These are phyloP conservation scores for Didymella keratinophila DNA, from an alignment of 2,329 filamentous ascomycete genomes.

Conservation along the genomic window DNA sequence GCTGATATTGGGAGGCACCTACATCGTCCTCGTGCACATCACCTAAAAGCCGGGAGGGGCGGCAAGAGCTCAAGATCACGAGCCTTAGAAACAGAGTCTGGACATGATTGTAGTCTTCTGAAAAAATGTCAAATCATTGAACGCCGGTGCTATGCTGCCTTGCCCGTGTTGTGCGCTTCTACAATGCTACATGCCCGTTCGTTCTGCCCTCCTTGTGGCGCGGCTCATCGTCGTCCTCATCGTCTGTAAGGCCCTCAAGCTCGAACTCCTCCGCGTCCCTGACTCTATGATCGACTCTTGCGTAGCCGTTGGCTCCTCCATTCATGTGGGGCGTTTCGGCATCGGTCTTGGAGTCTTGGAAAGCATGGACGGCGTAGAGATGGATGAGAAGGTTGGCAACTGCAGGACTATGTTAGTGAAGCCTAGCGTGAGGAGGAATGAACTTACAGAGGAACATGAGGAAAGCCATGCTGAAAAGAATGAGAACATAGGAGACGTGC, in stretches of 20 bases:
- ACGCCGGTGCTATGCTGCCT: no score
- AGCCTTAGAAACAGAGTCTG: no score
- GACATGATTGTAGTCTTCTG: no score
- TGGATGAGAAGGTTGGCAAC: conserved; percentile 84
- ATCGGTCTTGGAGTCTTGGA: conserved; percentile 49
- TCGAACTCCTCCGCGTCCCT: conserved; percentile 92
- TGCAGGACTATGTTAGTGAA: conserved; percentile 39
- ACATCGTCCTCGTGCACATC: no score
- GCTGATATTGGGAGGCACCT: no score
- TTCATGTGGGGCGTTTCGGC: conserved; percentile 44
- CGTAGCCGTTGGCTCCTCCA: conserved; percentile 49
- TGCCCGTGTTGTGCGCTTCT: neutral
- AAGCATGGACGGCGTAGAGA: conserved; percentile 75
- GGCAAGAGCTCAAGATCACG: no score
- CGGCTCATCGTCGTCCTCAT: conserved; percentile 73
- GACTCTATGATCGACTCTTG: conserved; percentile 65
- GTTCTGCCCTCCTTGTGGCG: conserved; percentile 38
- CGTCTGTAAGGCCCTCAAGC: conserved; percentile 86
- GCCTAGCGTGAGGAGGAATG: neutral
- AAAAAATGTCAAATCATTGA: no score
- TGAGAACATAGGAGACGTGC: conserved; percentile 90
- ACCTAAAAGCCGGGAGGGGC: no score
- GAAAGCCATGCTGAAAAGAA: conserved; percentile 89
- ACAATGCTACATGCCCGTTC: conserved; percentile 15
- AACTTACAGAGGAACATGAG: conserved; percentile 82